Evolutionary conservation across 2,329 filamentous ascomycete species (phyloP).

Genomic region (Scopulariopsis brevicaulis): DNA sequence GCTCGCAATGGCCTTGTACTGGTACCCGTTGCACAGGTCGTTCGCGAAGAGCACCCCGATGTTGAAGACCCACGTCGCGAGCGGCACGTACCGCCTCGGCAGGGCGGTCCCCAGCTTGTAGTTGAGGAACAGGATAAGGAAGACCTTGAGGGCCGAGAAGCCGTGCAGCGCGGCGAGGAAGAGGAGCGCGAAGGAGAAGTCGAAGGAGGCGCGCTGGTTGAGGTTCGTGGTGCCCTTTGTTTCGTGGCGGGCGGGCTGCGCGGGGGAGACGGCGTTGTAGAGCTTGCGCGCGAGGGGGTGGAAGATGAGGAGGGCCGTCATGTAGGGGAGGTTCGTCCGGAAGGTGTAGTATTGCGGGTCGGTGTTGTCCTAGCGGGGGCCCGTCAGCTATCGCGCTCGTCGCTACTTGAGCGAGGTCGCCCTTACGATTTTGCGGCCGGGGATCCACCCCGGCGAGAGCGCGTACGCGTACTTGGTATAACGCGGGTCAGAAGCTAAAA

Average conservation of each 20-base stretch:
- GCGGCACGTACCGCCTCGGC: slow-evolving; percentile 59
- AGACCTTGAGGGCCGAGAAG: slow-evolving; percentile 71
- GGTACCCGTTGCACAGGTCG: slow-evolving; percentile 72
- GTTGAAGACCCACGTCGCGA: slow-evolving; percentile 82
- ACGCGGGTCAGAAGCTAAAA: slow-evolving; percentile 66
- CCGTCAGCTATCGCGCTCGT: not conserved
- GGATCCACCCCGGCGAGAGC: slow-evolving; percentile 80
- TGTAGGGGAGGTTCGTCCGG: slow-evolving; percentile 73
- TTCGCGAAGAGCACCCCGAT: slow-evolving; percentile 80
- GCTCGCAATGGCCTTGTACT: slow-evolving; percentile 49
- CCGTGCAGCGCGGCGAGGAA: slow-evolving; percentile 77
- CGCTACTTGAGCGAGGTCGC: slow-evolving; percentile 3
- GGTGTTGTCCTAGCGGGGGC: slow-evolving; percentile 58
- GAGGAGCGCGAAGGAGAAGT: slow-evolving; percentile 67
- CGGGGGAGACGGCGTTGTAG: slow-evolving; percentile 49
- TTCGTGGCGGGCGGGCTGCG: slow-evolving; percentile 10
- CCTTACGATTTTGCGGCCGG: slow-evolving; percentile 72
- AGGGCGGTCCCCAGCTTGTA: slow-evolving; percentile 65
- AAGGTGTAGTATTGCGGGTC: slow-evolving; percentile 83
- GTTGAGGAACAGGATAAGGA: slow-evolving; percentile 71
- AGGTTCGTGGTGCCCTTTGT: slow-evolving; percentile 41
- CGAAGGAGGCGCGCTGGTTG: slow-evolving; percentile 66
- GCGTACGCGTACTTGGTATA: slow-evolving; percentile 63
- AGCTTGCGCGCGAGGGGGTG: slow-evolving; percentile 68
- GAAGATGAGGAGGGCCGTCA: slow-evolving; percentile 59